Evolutionary conservation across 140 eudicot species (phyloP).

Genomic region (Erigeron philadelphicus): DNA sequence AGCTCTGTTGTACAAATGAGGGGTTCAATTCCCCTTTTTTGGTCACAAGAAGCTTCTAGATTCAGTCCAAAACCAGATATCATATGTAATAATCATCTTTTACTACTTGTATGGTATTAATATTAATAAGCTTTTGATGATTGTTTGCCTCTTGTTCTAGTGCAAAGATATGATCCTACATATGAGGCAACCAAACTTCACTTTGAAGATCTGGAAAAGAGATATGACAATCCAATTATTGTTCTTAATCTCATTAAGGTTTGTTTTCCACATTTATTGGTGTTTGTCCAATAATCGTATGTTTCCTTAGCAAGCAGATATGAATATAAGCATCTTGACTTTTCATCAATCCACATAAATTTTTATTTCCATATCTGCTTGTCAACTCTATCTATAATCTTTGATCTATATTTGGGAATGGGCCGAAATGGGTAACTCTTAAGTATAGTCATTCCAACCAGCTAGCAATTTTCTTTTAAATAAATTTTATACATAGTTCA

Average conservation of each 20-base stretch:
- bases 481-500: neutral
- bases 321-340: neutral
- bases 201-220: constrained; percentile 75
- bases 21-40: constrained; percentile 98
- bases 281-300: neutral
- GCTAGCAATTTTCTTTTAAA: neutral
- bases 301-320: neutral
- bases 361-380: neutral
- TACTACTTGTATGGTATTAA: constrained; percentile 5
- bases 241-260: constrained; percentile 96
- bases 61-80: constrained; percentile 97
- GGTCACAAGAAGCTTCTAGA: constrained; percentile 99
- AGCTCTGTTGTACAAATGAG: constrained; percentile 99
- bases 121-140: constrained; percentile 10
- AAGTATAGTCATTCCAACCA: neutral
- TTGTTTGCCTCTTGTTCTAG: constrained; percentile 36
- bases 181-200: constrained; percentile 90
- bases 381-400: neutral
- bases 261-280: constrained; percentile 12
- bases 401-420: neutral
- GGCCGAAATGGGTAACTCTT: neutral
- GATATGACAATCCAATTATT: constrained; percentile 93
- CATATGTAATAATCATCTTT: constrained; percentile 46
- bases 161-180: constrained; percentile 95
- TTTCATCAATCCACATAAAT: neutral